These are phyloP conservation scores for Lepiota subincarnata DNA, from an alignment of 768 basidiomycete genomes.

Conservation along the genomic window DNA sequence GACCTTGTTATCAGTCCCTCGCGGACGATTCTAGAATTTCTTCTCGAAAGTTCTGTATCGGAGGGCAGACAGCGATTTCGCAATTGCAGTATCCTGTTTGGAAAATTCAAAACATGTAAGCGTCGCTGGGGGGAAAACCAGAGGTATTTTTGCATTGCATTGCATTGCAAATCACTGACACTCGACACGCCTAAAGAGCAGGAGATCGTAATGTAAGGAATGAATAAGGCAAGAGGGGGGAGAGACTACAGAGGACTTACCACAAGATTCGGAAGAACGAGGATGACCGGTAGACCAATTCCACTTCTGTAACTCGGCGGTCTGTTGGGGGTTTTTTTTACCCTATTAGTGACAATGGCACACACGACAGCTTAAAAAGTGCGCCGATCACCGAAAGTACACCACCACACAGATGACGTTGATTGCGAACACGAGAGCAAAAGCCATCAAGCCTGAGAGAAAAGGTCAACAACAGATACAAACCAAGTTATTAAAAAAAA, in stretches of 20 bases:
- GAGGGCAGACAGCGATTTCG: constrained; percentile 32
- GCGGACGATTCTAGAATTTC: too few relatives aligned
- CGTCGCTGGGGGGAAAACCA: background rate
- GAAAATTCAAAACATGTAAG: background rate
- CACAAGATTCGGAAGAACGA: constrained; percentile 33
- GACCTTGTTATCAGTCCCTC: too few relatives aligned
- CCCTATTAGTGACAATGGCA: background rate
- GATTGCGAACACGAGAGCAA: constrained; percentile 25
- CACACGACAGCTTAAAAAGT: background rate
- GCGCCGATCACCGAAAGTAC: constrained; percentile 28
- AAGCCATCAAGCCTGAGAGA: constrained; percentile 28
- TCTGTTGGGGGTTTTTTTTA: constrained; percentile 19
- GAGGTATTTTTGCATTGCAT: background rate
- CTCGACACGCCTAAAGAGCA: constrained; percentile 30
- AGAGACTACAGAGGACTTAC: too few relatives aligned
- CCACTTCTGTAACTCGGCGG: constrained; percentile 28
- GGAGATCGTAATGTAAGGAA: background rate
- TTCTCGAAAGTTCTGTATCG: constrained; percentile 24
- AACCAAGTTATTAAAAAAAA: too few relatives aligned
- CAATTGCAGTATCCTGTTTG: constrained; percentile 35
- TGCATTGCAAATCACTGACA: constrained; percentile 18
- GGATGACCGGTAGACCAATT: constrained; percentile 32
- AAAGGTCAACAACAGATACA: background rate
- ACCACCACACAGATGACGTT: constrained; percentile 25
- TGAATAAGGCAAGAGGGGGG: background rate